A percentile compares a stretch with the other conserved stretches of the same genome.
Conservation (phyloP, 2,329 filamentous ascomycete species). For the Lomentospora prolificans region DNA sequence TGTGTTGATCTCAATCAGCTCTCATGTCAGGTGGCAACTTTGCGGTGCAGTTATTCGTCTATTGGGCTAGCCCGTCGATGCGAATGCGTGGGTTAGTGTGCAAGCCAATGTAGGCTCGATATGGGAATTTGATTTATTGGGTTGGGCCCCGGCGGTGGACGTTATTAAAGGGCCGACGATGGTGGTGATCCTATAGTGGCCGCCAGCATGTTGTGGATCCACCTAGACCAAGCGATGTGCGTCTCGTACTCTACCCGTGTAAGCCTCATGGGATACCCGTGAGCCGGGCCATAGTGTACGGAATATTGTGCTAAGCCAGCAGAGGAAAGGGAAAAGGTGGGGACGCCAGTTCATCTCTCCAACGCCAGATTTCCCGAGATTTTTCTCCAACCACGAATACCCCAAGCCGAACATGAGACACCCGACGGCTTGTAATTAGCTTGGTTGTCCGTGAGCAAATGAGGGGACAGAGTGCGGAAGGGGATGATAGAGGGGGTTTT, state of each 20-base stretch:
- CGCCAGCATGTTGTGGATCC: background rate
- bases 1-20: background rate
- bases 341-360: background rate
- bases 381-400: background rate
- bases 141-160: background rate
- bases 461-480: background rate
- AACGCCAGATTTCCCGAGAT: background rate
- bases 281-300: background rate
- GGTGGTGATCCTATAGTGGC: background rate
- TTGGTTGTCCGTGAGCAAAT: background rate
- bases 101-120: background rate
- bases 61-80: background rate
- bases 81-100: background rate
- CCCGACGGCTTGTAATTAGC: slow-evolving; percentile 5
- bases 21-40: background rate
- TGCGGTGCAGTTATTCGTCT: background rate
- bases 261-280: background rate
- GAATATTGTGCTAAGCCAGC: background rate
- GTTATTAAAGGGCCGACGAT: slow-evolving; percentile 2
- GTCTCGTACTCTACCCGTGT: background rate
- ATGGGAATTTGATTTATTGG: background rate
- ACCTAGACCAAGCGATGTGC: background rate
- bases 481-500: background rate
- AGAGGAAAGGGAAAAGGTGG: background rate
- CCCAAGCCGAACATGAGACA: background rate